These are phyloP conservation scores for Aspergillus pseudoglaucus DNA, from an alignment of 2,329 filamentous ascomycete species.

Conservation along the genomic window DNA sequence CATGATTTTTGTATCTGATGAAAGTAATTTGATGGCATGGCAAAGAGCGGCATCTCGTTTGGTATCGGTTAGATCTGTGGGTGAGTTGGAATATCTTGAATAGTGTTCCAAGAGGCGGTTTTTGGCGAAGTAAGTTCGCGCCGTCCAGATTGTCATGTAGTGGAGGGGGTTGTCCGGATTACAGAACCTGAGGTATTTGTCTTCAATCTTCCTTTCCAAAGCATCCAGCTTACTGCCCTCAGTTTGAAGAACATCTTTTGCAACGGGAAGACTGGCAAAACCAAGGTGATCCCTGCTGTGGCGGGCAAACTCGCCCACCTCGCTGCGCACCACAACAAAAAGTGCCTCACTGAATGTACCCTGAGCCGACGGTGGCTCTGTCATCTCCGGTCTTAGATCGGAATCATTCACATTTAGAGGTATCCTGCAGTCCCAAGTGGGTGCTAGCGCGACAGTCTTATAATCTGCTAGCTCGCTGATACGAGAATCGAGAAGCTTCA, in stretches of 20 bases:
- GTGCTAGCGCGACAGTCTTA: constrained; percentile 29
- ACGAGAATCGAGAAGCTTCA: constrained; percentile 62
- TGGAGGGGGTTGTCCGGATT: constrained; percentile 39
- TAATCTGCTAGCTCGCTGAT: constrained; percentile 60
- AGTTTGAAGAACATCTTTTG: constrained; percentile 24
- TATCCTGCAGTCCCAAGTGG: constrained; percentile 40
- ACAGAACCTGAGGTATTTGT: constrained; percentile 41
- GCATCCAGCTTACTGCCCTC: constrained; percentile 23
- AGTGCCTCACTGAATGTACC: constrained; percentile 34
- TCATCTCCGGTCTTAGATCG: constrained; percentile 37
- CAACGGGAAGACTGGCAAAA: constrained; percentile 35
- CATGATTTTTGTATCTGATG: constrained; percentile 43
- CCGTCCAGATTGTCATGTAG: constrained; percentile 44
- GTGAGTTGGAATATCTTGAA: constrained; percentile 14
- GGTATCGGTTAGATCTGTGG: constrained; percentile 18
- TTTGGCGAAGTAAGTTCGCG: constrained; percentile 44
- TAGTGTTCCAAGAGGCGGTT: constrained; percentile 47
- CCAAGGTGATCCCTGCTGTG: constrained; percentile 39
- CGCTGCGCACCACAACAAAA: constrained; percentile 40
- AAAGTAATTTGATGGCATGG: constrained; percentile 34
- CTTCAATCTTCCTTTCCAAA: constrained; percentile 40
- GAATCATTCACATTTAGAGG: constrained; percentile 41
- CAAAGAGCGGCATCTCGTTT: constrained; percentile 25
- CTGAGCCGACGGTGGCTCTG: constrained; percentile 20
- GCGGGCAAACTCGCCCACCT: constrained; percentile 37